Evolutionary conservation across 805 yeast genomes (phyloP).

Genomic region (Zygosaccharomyces kombuchaensis): DNA sequence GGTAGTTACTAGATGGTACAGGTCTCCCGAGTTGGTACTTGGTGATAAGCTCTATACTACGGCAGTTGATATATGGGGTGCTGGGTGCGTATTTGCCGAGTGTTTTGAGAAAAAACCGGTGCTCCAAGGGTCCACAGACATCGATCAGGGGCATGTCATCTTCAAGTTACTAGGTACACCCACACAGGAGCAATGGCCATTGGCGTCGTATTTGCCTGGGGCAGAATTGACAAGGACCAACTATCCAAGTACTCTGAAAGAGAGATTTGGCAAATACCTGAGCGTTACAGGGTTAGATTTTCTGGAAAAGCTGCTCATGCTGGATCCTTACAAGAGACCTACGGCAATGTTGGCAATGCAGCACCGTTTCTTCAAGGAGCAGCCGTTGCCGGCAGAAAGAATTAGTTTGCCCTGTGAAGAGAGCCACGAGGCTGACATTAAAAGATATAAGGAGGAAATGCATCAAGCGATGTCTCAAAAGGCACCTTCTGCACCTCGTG

Average conservation of each 20-base stretch:
- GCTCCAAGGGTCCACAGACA: constrained; percentile 76
- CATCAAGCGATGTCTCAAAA: constrained; percentile 33
- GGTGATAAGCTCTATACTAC: constrained; percentile 87
- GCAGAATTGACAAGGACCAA: constrained; percentile 37
- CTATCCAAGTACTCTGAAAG: constrained; percentile 42
- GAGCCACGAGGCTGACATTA: constrained; percentile 82
- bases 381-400: constrained; percentile 61
- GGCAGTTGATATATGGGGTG: constrained; percentile 96
- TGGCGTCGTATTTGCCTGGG: constrained; percentile 52
- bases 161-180: constrained; percentile 85
- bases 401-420: constrained; percentile 70
- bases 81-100: constrained; percentile 94
- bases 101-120: constrained; percentile 78
- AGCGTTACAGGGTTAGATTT: constrained; percentile 46
- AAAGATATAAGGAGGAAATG: constrained; percentile 46
- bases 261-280: constrained; percentile 44
- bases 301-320: constrained; percentile 53
- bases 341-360: constrained; percentile 76
- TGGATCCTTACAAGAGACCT: constrained; percentile 68
- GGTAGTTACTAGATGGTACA: constrained; percentile 96
- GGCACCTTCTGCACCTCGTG: constrained; percentile 34
- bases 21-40: constrained; percentile 89
- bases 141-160: constrained; percentile 80
- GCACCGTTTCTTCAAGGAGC: constrained; percentile 61
- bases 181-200: constrained; percentile 53